These are phyloP conservation scores for Ceratobasidium sp. DNA, from an alignment of 1,284 basidiomycete species.

Conservation along the genomic window DNA sequence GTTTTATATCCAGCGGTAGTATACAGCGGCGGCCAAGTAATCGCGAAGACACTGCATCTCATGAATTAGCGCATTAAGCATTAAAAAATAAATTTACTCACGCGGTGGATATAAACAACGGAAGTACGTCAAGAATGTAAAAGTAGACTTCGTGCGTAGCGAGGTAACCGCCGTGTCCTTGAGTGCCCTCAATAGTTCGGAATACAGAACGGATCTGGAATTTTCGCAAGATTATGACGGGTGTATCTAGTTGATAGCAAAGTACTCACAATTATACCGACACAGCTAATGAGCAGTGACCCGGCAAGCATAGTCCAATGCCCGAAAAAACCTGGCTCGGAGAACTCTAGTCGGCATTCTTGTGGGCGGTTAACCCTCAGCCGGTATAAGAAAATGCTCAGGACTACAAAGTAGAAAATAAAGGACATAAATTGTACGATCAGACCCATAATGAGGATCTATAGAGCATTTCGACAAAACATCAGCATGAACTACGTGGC, in stretches of 20 bases:
- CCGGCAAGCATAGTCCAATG: background rate
- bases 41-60: background rate
- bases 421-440: slow-evolving; percentile 5
- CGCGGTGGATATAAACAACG: slow-evolving; percentile 46
- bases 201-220: slow-evolving; percentile 47
- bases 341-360: too few relatives aligned
- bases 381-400: background rate
- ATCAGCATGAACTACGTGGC: background rate
- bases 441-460: slow-evolving; percentile 5
- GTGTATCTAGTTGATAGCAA: slow-evolving; percentile 12
- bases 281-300: background rate
- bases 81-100: too few relatives aligned
- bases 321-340: background rate
- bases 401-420: background rate
- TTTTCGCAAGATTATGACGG: background rate
- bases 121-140: slow-evolving; percentile 47
- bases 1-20: background rate
- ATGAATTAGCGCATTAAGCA: too few relatives aligned
- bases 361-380: background rate
- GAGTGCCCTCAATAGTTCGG: slow-evolving; percentile 48
- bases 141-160: slow-evolving; percentile 50
- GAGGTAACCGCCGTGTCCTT: slow-evolving; percentile 50
- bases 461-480: background rate
- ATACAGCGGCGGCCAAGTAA: background rate
- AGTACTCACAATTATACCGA: background rate